phyloP scores from a whole-genome alignment of 768 basidiomycete species.

The Suillus decipiens region DNA sequence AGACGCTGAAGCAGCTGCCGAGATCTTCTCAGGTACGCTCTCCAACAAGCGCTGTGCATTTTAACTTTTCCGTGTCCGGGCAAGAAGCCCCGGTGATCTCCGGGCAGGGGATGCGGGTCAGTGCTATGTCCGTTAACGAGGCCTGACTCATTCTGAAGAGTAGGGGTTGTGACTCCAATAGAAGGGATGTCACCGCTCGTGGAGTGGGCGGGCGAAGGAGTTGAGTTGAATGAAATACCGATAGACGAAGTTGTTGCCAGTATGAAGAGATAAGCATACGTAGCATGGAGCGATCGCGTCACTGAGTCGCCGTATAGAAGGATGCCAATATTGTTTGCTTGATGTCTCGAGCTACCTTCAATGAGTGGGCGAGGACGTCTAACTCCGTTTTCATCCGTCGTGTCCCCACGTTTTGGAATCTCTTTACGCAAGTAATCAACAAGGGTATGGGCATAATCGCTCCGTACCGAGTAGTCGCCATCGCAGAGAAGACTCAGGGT shows the following conservation, averaged over 20 bases:
- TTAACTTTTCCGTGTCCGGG: conserved; percentile 60
- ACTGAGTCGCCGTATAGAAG: conserved; percentile 60
- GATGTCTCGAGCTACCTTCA: conserved; percentile 50
- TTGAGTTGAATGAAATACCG: conserved; percentile 43
- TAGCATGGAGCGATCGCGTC: conserved; percentile 74
- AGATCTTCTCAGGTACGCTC: conserved; percentile 43
- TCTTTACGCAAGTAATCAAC: conserved; percentile 77
- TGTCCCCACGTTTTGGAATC: conserved; percentile 63
- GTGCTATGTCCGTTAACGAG: conserved; percentile 21
- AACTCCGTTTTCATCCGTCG: conserved; percentile 45
- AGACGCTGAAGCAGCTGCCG: conserved; percentile 53
- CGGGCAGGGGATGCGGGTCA: conserved; percentile 37
- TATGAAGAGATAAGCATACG: conserved; percentile 80
- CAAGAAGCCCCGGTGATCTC: conserved; percentile 48
- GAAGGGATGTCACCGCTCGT: conserved; percentile 31
- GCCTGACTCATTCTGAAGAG: conserved; percentile 30
- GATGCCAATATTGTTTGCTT: conserved; percentile 46
- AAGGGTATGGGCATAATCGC: conserved; percentile 75
- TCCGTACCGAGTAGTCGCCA: conserved; percentile 70
- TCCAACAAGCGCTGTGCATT: conserved; percentile 55
- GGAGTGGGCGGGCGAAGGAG: conserved; percentile 44
- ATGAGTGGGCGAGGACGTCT: conserved; percentile 46
- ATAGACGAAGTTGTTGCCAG: conserved; percentile 73
- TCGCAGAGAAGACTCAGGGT: conserved; percentile 86
- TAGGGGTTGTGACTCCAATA: conserved; percentile 34